Conservation (phyloP, 495 filamentous ascomycete species). For the Aspergillus biplanus region DNA sequence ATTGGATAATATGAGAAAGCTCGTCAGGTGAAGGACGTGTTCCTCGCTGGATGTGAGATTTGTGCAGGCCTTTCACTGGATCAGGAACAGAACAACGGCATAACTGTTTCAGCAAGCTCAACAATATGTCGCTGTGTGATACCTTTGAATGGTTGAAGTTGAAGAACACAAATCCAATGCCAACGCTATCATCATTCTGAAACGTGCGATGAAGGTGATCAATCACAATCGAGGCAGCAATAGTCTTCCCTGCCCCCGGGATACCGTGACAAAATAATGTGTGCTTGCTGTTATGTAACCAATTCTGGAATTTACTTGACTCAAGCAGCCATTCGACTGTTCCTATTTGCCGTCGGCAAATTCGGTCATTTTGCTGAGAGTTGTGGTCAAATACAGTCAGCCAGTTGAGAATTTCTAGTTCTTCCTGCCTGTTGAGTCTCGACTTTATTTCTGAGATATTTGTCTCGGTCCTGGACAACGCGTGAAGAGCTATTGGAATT, state of each 20-base stretch:
- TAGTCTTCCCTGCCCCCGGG: neutral
- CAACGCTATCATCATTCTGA: neutral
- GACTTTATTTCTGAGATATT: neutral
- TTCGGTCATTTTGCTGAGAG: neutral
- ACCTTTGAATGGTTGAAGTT: neutral
- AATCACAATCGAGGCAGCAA: neutral
- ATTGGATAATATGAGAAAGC: neutral
- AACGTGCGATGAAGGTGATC: neutral
- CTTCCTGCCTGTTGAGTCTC: neutral
- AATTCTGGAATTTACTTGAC: neutral
- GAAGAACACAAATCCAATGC: neutral
- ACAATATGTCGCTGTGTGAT: neutral
- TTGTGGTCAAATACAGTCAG: neutral
- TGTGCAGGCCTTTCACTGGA: neutral
- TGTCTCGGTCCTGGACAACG: neutral
- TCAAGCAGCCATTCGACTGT: neutral
- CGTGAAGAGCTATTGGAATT: neutral
- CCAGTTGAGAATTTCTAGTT: neutral
- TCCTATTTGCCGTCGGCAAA: neutral
- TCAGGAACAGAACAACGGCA: neutral
- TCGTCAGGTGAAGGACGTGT: neutral
- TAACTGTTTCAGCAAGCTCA: neutral
- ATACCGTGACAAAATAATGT: neutral
- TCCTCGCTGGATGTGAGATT: neutral
- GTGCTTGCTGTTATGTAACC: neutral